A percentile compares a stretch with the other conserved stretches of the same genome.
phyloP scores from a whole-genome alignment of 257 asterid species.

The Gentiana dahurica region DNA sequence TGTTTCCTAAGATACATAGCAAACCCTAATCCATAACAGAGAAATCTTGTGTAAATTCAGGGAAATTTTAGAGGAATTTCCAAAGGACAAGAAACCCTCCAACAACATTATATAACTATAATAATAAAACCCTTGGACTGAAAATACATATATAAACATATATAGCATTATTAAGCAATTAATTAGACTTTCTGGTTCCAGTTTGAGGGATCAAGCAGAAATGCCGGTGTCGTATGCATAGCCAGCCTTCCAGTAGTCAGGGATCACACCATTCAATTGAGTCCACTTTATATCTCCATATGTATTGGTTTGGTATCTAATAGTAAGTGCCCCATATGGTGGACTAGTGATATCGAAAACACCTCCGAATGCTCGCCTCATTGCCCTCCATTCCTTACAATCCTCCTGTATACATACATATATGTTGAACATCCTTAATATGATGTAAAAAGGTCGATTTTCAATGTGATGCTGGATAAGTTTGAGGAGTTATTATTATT shows the following conservation, averaged over 20 bases:
- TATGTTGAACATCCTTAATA: too few relatives aligned
- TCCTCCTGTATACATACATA: constrained; percentile 25
- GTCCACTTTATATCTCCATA: constrained; percentile 32
- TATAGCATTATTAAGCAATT: neutral
- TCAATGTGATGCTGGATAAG: too few relatives aligned
- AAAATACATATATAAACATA: neutral
- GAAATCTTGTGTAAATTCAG: too few relatives aligned
- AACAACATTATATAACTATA: too few relatives aligned
- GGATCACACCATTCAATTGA: constrained; percentile 27
- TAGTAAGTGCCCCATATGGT: constrained; percentile 31
- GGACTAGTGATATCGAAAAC: constrained; percentile 55
- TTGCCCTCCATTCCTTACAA: constrained; percentile 60
- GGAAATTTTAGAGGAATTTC: neutral
- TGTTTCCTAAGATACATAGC: too few relatives aligned
- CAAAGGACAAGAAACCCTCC: neutral
- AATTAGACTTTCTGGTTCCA: neutral
- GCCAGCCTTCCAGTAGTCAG: constrained; percentile 64
- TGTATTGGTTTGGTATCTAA: constrained; percentile 29
- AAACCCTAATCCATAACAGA: too few relatives aligned
- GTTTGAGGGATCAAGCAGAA: neutral
- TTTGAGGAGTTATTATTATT: too few relatives aligned
- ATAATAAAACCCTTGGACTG: too few relatives aligned
- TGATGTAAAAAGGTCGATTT: too few relatives aligned
- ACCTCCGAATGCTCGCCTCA: constrained; percentile 56
- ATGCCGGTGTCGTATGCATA: constrained; percentile 44